A percentile compares a stretch with the other conserved stretches of the same genome.
These are phyloP conservation scores for Xylariomycetidae sp. DNA, from an alignment of 2,329 filamentous ascomycete species.

Conservation along the genomic window DNA sequence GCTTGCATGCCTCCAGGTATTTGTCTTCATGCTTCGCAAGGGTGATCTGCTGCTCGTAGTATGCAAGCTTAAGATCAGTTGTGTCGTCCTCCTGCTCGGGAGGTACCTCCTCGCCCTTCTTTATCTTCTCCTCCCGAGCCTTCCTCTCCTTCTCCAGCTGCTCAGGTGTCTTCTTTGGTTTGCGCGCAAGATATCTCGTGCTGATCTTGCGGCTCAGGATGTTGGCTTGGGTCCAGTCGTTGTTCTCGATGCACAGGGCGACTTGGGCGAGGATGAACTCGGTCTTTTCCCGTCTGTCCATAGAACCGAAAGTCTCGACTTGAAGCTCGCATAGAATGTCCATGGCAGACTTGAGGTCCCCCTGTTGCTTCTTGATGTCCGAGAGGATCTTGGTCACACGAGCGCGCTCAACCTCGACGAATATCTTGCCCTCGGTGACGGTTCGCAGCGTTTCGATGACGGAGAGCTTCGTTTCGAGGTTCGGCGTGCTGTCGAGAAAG, in stretches of 20 bases:
- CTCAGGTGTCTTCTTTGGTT: conserved; percentile 85
- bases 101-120: conserved; percentile 72
- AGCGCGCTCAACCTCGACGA: conserved; percentile 96
- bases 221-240: conserved; percentile 91
- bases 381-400: conserved; percentile 93
- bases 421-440: conserved; percentile 99
- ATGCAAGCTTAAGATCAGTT: conserved; percentile 90
- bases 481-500: conserved; percentile 83
- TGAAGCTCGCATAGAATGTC: conserved; percentile 96
- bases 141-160: conserved; percentile 88
- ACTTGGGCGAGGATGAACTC: conserved; percentile 98
- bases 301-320: conserved; percentile 97
- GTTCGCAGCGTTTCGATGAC: conserved; percentile 94
- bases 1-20: conserved; percentile 95
- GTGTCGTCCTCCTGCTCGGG: conserved; percentile 81
- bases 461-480: conserved; percentile 80
- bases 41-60: conserved; percentile 95
- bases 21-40: conserved; percentile 96
- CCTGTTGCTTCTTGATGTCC: conserved; percentile 94
- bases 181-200: conserved; percentile 84
- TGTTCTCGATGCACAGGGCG: conserved; percentile 86
- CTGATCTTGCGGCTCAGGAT: conserved; percentile 97
- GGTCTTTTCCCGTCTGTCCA: conserved; percentile 95
- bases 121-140: conserved; percentile 80
- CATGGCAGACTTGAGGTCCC: conserved; percentile 82